Percentiles rank a stretch among this genome's conserved stretches.
These are phyloP conservation scores for Ajuga chamaepitys DNA, from an alignment of 257 asterid genomes.

Conservation along the genomic window DNA sequence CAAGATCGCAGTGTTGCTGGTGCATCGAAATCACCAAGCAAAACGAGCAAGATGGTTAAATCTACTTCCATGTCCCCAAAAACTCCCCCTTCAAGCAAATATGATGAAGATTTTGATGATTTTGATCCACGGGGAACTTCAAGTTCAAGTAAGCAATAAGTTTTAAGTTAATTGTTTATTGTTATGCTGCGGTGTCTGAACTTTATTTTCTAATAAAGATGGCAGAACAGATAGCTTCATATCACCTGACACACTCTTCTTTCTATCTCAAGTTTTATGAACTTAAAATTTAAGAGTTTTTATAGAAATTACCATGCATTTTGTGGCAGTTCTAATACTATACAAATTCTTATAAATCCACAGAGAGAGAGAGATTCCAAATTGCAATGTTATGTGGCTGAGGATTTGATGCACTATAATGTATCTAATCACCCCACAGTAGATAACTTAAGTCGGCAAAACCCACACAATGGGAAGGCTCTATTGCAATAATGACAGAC, in stretches of 20 bases:
- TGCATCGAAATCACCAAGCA: constrained; percentile 34
- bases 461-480: neutral
- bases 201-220: neutral
- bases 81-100: constrained; percentile 31
- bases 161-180: neutral
- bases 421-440: too few species aligned
- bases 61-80: constrained; percentile 41
- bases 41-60: constrained; percentile 31
- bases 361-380: too few species aligned
- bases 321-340: too few species aligned
- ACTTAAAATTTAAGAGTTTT: neutral
- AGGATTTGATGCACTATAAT: too few species aligned
- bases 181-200: neutral
- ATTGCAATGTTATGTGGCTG: too few species aligned
- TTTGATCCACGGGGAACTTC: constrained; percentile 93
- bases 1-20: constrained; percentile 33
- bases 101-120: constrained; percentile 79
- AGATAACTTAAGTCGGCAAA: neutral
- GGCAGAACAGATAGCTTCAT: constrained; percentile 1
- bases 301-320: too few species aligned
- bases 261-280: neutral
- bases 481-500: neutral
- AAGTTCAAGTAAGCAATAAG: constrained; percentile 57
- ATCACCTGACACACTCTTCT: neutral
- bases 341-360: too few species aligned